phyloP scores from a whole-genome alignment of 768 basidiomycete genomes.

The Heimioporus sp. region DNA sequence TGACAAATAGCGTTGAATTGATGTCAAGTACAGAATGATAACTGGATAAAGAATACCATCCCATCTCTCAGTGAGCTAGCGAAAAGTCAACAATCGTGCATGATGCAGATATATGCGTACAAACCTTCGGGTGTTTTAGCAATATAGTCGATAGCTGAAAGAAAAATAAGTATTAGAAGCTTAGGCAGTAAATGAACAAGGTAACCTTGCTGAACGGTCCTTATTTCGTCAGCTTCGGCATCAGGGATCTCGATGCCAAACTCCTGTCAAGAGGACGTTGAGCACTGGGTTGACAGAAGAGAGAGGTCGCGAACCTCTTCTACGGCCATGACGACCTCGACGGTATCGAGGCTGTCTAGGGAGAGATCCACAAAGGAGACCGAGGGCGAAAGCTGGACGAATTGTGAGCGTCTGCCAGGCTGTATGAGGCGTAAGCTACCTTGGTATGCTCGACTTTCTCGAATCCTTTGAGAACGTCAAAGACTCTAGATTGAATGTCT shows the following conservation, averaged over 20 bases:
- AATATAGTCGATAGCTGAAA: slow-evolving; percentile 89
- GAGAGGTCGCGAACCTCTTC: slow-evolving; percentile 64
- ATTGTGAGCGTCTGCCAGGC: slow-evolving; percentile 22
- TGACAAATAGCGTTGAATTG: slow-evolving; percentile 13
- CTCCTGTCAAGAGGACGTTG: slow-evolving; percentile 52
- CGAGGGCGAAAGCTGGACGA: slow-evolving; percentile 58
- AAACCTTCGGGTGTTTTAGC: slow-evolving; percentile 87
- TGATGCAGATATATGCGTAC: slow-evolving; percentile 14
- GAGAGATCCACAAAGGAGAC: slow-evolving; percentile 55
- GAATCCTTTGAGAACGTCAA: slow-evolving; percentile 30
- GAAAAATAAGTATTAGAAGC: slow-evolving; percentile 3
- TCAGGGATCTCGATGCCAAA: slow-evolving; percentile 98
- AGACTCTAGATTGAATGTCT: slow-evolving; percentile 23
- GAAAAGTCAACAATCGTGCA: slow-evolving; percentile 11
- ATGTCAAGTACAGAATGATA: slow-evolving; percentile 19
- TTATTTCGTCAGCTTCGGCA: slow-evolving; percentile 92
- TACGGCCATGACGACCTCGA: slow-evolving; percentile 98
- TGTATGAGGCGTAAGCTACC: slow-evolving; percentile 11
- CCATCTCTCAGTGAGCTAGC: slow-evolving; percentile 45
- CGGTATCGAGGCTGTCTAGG: slow-evolving; percentile 90
- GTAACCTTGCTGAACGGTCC: slow-evolving; percentile 87
- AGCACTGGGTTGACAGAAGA: slow-evolving; percentile 2
- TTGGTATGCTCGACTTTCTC: slow-evolving; percentile 29
- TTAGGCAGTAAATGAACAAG: not conserved
- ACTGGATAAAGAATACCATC: slow-evolving; percentile 7